Percentiles rank a stretch among this genome's conserved stretches.
Conservation (phyloP, 1,284 basidiomycete species). For the Mycosarcoma maydis region DNA sequence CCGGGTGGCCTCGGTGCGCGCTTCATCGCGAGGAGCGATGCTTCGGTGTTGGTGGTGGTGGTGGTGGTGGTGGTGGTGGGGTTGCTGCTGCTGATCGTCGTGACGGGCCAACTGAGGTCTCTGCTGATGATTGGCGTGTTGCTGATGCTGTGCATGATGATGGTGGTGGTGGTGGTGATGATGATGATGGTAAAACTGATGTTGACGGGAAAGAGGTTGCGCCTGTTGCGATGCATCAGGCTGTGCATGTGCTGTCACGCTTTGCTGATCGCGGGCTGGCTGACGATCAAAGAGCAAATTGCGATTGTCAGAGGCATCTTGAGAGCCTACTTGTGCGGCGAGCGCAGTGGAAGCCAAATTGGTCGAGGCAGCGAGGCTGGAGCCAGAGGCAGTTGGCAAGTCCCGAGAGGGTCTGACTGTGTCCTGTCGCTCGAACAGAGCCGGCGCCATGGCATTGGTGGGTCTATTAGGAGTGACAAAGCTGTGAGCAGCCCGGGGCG, state of each 20-base stretch:
- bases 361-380: constrained; percentile 26
- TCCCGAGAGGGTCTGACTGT: constrained; percentile 40
- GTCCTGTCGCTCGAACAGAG: constrained; percentile 42
- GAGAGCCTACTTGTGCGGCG: constrained; percentile 37
- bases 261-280: constrained; percentile 6
- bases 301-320: not conserved
- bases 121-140: constrained; percentile 10
- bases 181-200: not conserved
- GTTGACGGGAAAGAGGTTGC: constrained; percentile 5
- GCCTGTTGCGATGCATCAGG: not conserved
- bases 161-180: constrained; percentile 22
- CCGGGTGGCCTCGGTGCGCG: constrained; percentile 7
- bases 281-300: constrained; percentile 20
- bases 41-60: constrained; percentile 12
- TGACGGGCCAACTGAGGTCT: constrained; percentile 6
- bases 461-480: constrained; percentile 38
- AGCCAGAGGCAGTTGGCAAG: constrained; percentile 23
- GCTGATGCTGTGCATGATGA: constrained; percentile 10
- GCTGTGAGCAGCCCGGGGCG: constrained; percentile 8
- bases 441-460: constrained; percentile 32
- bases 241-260: constrained; percentile 2
- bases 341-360: constrained; percentile 34
- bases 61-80: not conserved
- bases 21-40: constrained; percentile 14
- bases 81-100: constrained; percentile 10